Conservation (phyloP, 179 eudicot genomes). For the Carnegiea gigantea region DNA sequence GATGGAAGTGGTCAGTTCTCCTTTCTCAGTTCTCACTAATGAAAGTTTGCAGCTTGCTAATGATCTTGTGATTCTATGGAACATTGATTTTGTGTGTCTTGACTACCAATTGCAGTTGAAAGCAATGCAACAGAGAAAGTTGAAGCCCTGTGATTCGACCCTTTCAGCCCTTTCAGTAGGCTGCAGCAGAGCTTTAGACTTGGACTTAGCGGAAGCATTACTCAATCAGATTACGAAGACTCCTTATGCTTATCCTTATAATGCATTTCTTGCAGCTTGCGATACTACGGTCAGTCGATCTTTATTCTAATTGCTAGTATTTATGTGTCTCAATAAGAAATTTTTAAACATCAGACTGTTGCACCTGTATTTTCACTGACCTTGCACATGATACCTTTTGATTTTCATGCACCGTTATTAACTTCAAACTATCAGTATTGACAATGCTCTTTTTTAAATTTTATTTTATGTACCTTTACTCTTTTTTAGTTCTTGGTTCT, state of each 20-base stretch:
- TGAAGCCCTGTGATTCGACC: slow-evolving; percentile 71
- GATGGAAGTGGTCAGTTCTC: slow-evolving; percentile 58
- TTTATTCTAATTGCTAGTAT: background rate
- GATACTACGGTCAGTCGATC: slow-evolving; percentile 50
- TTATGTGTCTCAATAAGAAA: slow-evolving; percentile 5
- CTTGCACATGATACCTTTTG: background rate
- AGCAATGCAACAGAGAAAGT: slow-evolving; percentile 50
- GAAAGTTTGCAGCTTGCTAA: slow-evolving; percentile 11
- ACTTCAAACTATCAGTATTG: too few species aligned
- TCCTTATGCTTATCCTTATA: slow-evolving; percentile 47
- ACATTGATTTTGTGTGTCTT: background rate
- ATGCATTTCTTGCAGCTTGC: slow-evolving; percentile 72
- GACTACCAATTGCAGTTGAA: slow-evolving; percentile 52
- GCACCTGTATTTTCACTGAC: background rate
- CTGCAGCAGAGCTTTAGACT: slow-evolving; percentile 61
- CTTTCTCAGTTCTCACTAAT: slow-evolving; percentile 15
- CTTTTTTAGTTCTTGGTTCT: too few species aligned
- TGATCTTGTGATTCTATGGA: slow-evolving; percentile 2
- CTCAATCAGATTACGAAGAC: slow-evolving; percentile 48
- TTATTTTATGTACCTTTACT: too few species aligned
- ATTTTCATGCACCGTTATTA: background rate
- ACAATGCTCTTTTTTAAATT: too few species aligned
- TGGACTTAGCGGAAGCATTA: slow-evolving; percentile 73
- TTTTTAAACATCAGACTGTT: background rate
- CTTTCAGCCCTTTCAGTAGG: slow-evolving; percentile 56